Evolutionary conservation across 2,329 filamentous ascomycete genomes (phyloP).

Genomic region (Pyrenophora graminea): DNA sequence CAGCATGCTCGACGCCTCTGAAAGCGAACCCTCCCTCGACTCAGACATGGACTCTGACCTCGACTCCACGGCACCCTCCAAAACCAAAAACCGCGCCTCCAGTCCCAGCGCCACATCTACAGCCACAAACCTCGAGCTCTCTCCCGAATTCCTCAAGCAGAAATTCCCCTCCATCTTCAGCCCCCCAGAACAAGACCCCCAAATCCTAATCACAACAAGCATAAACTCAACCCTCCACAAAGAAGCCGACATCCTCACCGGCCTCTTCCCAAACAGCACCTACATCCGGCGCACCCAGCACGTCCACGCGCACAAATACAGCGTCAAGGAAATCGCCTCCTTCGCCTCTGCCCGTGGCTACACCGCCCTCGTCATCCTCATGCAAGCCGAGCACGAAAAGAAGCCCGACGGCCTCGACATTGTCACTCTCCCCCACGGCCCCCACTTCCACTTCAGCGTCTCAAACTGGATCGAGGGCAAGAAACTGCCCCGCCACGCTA

Average conservation of each 20-base stretch:
- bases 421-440: conserved; percentile 80
- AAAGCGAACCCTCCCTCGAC: conserved; percentile 42
- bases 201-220: conserved; percentile 89
- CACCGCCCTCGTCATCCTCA: conserved; percentile 81
- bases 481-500: conserved; percentile 86
- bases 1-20: conserved; percentile 72
- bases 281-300: conserved; percentile 88
- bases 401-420: conserved; percentile 80
- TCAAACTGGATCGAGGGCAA: conserved; percentile 89
- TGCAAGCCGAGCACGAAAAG: conserved; percentile 78
- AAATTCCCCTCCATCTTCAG: conserved; percentile 65
- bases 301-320: conserved; percentile 86
- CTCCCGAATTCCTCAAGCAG: conserved; percentile 62
- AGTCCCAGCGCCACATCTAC: conserved; percentile 59
- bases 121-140: conserved; percentile 62
- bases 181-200: conserved; percentile 64
- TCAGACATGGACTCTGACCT: conserved; percentile 53
- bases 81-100: conserved; percentile 55
- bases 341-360: conserved; percentile 83
- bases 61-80: conserved; percentile 51
- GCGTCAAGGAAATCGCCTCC: conserved; percentile 82
- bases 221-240: conserved; percentile 86
- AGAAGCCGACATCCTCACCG: conserved; percentile 76
- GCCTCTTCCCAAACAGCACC: conserved; percentile 76
- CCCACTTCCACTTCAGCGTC: conserved; percentile 91